These are phyloP conservation scores for Warburgia ugandensis DNA, from an alignment of 164 flowering plant species.

Conservation along the genomic window DNA sequence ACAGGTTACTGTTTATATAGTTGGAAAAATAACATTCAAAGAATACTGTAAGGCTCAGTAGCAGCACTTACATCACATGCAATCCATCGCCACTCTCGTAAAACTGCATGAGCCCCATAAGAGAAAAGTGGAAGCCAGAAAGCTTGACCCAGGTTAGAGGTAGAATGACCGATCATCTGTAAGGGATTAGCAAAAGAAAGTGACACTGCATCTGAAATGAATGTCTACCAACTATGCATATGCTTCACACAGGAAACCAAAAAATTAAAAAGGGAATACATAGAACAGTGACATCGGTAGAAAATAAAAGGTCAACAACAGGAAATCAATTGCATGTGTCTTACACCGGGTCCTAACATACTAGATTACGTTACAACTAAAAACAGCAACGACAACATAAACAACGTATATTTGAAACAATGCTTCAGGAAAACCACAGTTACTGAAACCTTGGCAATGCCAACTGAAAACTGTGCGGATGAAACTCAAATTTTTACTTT, in stretches of 20 bases:
- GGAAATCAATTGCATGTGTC: too few relatives aligned
- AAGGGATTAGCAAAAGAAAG: neutral
- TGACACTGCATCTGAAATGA: too few relatives aligned
- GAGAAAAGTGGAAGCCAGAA: slow-evolving; percentile 69
- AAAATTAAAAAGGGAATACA: too few relatives aligned
- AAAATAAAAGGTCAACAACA: too few relatives aligned
- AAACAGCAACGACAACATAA: too few relatives aligned
- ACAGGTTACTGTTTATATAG: too few relatives aligned
- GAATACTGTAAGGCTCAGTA: neutral
- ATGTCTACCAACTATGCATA: neutral
- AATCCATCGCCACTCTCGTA: slow-evolving; percentile 85
- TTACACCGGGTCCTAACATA: too few relatives aligned
- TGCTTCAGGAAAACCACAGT: too few relatives aligned
- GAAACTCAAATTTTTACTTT: slow-evolving; percentile 2
- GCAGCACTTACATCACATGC: slow-evolving; percentile 52
- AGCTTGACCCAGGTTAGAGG: slow-evolving; percentile 80
- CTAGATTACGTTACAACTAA: too few relatives aligned
- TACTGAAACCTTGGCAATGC: neutral
- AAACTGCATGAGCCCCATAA: slow-evolving; percentile 67
- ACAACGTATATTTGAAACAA: too few relatives aligned
- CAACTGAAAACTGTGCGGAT: neutral
- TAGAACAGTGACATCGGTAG: too few relatives aligned
- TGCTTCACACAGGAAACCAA: neutral
- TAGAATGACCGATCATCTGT: slow-evolving; percentile 79
- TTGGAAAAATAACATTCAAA: neutral